These are phyloP conservation scores for Xylaria sp. DNA, from an alignment of 2,329 filamentous ascomycete genomes.

Conservation along the genomic window DNA sequence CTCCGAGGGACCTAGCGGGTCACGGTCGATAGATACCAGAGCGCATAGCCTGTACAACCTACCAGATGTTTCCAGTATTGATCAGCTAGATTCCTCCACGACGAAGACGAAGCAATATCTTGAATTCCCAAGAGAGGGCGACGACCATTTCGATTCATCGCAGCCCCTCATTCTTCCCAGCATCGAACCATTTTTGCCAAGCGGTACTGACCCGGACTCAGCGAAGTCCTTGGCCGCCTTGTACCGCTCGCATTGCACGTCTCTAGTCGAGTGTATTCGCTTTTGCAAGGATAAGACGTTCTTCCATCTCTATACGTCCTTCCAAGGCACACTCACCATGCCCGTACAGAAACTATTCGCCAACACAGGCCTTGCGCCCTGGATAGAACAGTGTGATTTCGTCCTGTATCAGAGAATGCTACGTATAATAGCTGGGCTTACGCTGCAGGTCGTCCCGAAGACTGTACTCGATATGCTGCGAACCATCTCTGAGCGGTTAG, in stretches of 20 bases:
- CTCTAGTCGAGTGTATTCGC: conserved; percentile 87
- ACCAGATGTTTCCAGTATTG: conserved; percentile 49
- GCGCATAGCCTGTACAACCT: conserved; percentile 55
- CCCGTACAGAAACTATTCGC: conserved; percentile 90
- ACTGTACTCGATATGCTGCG: conserved; percentile 80
- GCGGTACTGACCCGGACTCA: conserved; percentile 77
- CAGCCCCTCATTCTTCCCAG: conserved; percentile 76
- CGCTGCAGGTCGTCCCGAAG: conserved; percentile 84
- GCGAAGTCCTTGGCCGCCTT: conserved; percentile 80
- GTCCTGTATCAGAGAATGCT: conserved; percentile 97
- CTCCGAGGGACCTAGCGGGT: conserved; percentile 25
- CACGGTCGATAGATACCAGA: conserved; percentile 29
- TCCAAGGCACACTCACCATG: conserved; percentile 93
- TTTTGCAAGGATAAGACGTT: conserved; percentile 97
- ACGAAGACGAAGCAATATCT: conserved; percentile 56
- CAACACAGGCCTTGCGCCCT: conserved; percentile 73
- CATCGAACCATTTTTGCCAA: conserved; percentile 75
- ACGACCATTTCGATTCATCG: conserved; percentile 55
- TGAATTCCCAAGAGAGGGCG: conserved; percentile 54
- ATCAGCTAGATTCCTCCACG: conserved; percentile 53
- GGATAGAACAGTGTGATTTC: conserved; percentile 95
- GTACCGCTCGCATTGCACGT: conserved; percentile 92
- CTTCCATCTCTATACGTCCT: conserved; percentile 89
- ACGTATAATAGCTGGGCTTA: conserved; percentile 80
- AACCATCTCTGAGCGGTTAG: conserved; percentile 77